Evolutionary conservation across 495 filamentous ascomycete genomes (phyloP).

Genomic region (Hapsidospora chrysogenum): DNA sequence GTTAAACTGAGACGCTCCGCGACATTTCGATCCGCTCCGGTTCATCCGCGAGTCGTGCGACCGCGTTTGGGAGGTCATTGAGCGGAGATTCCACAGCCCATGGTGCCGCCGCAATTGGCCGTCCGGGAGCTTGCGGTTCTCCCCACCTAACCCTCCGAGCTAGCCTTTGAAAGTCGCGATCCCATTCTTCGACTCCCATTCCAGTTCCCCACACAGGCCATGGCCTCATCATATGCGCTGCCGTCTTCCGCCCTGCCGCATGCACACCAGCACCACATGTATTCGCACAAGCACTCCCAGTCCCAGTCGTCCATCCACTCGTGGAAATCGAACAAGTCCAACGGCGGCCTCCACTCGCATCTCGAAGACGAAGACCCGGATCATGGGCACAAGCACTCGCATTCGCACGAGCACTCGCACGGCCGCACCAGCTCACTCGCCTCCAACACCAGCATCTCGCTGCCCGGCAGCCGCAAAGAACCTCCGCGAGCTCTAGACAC

Average conservation of each 20-base stretch:
- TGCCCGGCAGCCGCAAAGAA: neutral
- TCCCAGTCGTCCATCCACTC: conserved; percentile 7
- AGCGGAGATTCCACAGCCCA: too few relatives aligned
- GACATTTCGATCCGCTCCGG: too few relatives aligned
- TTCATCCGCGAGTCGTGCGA: too few relatives aligned
- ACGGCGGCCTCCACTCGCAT: conserved; percentile 11
- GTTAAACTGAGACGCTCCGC: too few relatives aligned
- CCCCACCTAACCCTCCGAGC: too few relatives aligned
- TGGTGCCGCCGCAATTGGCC: too few relatives aligned
- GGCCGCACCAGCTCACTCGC: conserved; percentile 4
- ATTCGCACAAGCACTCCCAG: conserved; percentile 22
- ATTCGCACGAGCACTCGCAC: conserved; percentile 4
- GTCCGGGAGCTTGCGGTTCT: too few relatives aligned
- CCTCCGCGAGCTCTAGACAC: neutral
- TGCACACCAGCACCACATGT: conserved; percentile 16
- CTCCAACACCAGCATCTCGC: conserved; percentile 6
- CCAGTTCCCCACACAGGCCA: conserved; percentile 6
- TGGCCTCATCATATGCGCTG: conserved; percentile 25
- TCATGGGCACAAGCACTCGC: conserved; percentile 19
- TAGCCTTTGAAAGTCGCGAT: too few relatives aligned
- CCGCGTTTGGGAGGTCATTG: too few relatives aligned
- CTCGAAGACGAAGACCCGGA: conserved; percentile 10
- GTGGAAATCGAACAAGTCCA: conserved; percentile 5
- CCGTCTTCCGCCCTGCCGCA: conserved; percentile 13
- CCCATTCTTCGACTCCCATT: too few relatives aligned